phyloP scores from a whole-genome alignment of 1,284 basidiomycete genomes.

The Rhodotorula sp. region DNA sequence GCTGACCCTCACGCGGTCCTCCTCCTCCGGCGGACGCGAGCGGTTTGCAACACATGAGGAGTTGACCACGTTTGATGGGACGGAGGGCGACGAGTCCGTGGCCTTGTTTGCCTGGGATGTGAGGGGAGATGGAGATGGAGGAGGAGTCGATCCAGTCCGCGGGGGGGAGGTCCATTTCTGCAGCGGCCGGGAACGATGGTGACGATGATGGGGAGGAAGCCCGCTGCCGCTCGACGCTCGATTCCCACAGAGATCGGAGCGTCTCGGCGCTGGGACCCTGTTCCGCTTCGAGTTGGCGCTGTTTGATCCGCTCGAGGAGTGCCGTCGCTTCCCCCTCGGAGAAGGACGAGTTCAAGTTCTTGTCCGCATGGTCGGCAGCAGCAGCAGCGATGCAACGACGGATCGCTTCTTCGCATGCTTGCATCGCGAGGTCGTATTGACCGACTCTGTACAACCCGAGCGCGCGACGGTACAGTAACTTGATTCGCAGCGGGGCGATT shows the following conservation, averaged over 20 bases:
- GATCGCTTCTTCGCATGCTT: no score
- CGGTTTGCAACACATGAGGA: slow-evolving; percentile 37
- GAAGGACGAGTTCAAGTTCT: no score
- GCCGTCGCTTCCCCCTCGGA: no score
- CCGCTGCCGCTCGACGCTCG: no score
- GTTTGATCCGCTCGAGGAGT: no score
- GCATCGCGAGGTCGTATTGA: not conserved
- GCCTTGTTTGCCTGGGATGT: slow-evolving; percentile 11
- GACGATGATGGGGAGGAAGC: not conserved
- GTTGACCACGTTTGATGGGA: slow-evolving; percentile 30
- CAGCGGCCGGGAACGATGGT: not conserved
- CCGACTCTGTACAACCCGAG: slow-evolving; percentile 19
- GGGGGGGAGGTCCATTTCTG: slow-evolving; percentile 2
- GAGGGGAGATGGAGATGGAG: not conserved
- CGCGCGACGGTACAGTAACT: slow-evolving; percentile 20
- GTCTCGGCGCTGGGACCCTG: slow-evolving; percentile 6
- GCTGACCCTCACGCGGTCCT: no score
- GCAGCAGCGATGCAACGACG: no score
- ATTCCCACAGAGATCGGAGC: not conserved
- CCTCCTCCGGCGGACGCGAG: slow-evolving; percentile 20
- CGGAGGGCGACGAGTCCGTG: slow-evolving; percentile 29
- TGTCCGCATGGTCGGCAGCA: no score
- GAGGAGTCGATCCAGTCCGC: slow-evolving; percentile 16
- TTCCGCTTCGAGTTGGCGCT: not conserved
- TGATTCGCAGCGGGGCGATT: not conserved